A percentile compares a stretch with the other conserved stretches of the same genome.
These are phyloP conservation scores for Venustampulla echinocandica DNA, from an alignment of 495 filamentous ascomycete genomes.

Conservation along the genomic window DNA sequence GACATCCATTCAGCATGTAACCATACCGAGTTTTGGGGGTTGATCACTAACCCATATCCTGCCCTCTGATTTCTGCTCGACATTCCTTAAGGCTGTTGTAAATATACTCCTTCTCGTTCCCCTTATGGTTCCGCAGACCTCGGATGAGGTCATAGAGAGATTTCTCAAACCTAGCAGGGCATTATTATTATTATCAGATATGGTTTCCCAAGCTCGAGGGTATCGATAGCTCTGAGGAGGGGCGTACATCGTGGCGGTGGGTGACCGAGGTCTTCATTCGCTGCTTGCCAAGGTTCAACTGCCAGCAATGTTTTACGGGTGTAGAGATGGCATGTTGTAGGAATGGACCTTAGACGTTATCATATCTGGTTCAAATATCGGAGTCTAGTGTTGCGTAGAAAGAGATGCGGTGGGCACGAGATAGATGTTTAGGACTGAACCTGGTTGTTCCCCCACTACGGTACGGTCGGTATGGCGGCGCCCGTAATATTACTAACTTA, in stretches of 20 bases:
- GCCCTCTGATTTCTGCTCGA: conserved; percentile 75
- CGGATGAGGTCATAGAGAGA: conserved; percentile 97
- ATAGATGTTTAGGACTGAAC: no score
- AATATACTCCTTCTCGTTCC: conserved; percentile 87
- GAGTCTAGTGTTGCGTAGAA: no score
- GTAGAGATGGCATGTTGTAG: no score
- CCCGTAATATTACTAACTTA: no score
- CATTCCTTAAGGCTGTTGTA: conserved; percentile 89
- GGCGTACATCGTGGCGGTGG: neutral
- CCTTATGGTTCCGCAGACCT: conserved; percentile 88
- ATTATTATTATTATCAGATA: neutral
- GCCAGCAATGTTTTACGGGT: no score
- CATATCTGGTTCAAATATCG: no score
- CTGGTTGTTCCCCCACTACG: no score
- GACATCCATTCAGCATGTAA: conserved; percentile 17
- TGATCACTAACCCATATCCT: conserved; percentile 68
- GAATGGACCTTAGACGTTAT: no score
- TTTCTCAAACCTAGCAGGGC: conserved; percentile 80
- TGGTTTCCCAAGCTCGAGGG: neutral
- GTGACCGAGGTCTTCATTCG: neutral
- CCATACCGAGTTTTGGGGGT: no score
- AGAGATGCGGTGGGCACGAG: no score
- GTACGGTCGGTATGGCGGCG: no score
- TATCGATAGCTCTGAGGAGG: neutral
- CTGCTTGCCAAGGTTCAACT: neutral